Evolutionary conservation across 1,139 yeast genomes (phyloP).

Genomic region (Hyphopichia fennica): DNA sequence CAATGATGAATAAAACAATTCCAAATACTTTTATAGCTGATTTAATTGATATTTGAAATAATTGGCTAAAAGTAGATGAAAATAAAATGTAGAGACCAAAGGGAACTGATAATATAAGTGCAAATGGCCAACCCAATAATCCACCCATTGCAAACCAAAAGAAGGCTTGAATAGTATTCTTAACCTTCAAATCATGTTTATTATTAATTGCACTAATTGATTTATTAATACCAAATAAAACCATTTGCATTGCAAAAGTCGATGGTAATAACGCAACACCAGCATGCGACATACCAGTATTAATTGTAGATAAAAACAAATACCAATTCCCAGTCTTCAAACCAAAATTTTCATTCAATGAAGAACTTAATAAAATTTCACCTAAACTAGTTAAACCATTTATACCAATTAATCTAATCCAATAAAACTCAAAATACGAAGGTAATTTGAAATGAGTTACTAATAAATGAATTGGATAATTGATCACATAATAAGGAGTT

Average conservation of each 20-base stretch:
- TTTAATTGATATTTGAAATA: conserved; percentile 14
- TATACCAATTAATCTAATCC: conserved; percentile 51
- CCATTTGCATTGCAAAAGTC: conserved; percentile 74
- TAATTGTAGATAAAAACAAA: conserved; percentile 43
- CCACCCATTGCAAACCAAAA: conserved; percentile 65
- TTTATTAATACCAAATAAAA: conserved; percentile 53
- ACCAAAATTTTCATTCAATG: conserved; percentile 38
- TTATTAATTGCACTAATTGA: conserved; percentile 13
- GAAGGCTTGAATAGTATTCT: conserved; percentile 34
- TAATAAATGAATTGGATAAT: conserved; percentile 34
- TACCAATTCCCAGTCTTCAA: conserved; percentile 57
- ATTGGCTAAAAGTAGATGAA: conserved; percentile 6
- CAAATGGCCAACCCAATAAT: conserved; percentile 90
- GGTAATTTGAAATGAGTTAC: conserved; percentile 18
- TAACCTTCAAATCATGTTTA: conserved; percentile 1
- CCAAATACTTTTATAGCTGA: conserved; percentile 20
- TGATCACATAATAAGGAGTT: conserved; percentile 48
- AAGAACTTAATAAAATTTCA: conserved; percentile 51
- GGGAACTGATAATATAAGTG: conserved; percentile 65
- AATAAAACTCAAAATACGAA: conserved; percentile 47
- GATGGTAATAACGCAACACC: conserved; percentile 84
- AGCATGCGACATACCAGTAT: conserved; percentile 81
- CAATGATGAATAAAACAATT: conserved; percentile 34
- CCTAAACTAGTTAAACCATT: conserved; percentile 53
- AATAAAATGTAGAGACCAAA: conserved; percentile 39